Evolutionary conservation across 2,329 filamentous ascomycete species (phyloP).

Genomic region (Fusarium sp.): DNA sequence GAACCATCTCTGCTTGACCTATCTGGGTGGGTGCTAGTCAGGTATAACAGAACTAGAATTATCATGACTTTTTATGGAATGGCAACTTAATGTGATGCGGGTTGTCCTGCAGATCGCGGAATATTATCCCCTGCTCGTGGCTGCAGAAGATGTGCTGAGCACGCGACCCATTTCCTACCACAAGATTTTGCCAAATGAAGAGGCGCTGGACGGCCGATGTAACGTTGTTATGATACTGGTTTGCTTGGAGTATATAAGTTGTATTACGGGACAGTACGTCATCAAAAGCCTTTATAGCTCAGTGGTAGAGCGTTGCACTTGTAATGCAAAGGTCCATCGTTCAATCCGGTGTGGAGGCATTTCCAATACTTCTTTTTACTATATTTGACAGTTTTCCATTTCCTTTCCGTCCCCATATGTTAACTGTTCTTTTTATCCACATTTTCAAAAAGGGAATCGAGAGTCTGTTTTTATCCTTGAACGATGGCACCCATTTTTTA

Average conservation of each 20-base stretch:
- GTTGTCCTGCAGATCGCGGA: neutral
- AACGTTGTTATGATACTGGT: neutral
- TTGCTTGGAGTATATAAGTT: accelerated
- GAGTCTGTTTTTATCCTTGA: too few species aligned
- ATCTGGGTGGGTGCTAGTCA: neutral
- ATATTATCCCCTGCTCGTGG: neutral
- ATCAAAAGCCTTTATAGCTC: conserved; percentile 32
- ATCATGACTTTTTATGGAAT: neutral
- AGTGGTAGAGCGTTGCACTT: conserved; percentile 39
- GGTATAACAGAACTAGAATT: neutral
- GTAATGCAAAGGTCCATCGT: conserved; percentile 38
- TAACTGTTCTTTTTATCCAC: neutral
- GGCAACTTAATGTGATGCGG: too few species aligned
- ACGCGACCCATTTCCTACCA: conserved; percentile 15
- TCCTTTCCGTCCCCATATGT: too few species aligned
- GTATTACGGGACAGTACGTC: accelerated
- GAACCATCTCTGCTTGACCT: neutral
- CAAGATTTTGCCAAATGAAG: neutral
- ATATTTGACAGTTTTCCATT: too few species aligned
- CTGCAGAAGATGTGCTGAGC: neutral
- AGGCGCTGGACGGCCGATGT: neutral
- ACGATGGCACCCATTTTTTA: too few species aligned
- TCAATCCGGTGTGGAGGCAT: conserved; percentile 38
- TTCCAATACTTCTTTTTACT: too few species aligned
- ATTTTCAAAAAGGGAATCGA: too few species aligned